Evolutionary conservation across 768 basidiomycete genomes (phyloP).

Genomic region (Roridomyces roridus): DNA sequence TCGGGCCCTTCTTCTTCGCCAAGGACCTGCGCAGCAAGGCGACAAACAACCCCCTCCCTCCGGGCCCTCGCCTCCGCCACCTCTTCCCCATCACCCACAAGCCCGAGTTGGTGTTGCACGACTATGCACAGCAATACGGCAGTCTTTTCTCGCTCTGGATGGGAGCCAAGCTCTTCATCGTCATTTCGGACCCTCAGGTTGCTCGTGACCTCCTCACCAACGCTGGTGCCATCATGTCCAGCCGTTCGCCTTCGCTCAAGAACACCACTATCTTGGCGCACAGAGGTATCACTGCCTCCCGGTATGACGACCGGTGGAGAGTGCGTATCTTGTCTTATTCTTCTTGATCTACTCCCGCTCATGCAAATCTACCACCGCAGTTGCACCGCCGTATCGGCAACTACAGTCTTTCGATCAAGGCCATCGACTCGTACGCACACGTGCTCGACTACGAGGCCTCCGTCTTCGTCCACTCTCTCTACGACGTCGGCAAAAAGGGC

Average conservation of each 20-base stretch:
- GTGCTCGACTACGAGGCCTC: slow-evolving; percentile 47
- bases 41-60: no score
- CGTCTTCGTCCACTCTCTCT: slow-evolving; percentile 45
- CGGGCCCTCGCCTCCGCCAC: no score
- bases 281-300: slow-evolving; percentile 39
- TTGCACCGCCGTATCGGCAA: slow-evolving; percentile 28
- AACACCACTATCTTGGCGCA: slow-evolving; percentile 39
- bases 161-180: slow-evolving; percentile 44
- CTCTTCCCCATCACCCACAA: slow-evolving; percentile 34
- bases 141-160: slow-evolving; percentile 43
- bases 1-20: no score
- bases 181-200: slow-evolving; percentile 40
- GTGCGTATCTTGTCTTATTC: no score
- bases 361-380: no score
- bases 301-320: slow-evolving; percentile 36
- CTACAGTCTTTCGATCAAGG: slow-evolving; percentile 14
- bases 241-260: slow-evolving; percentile 44
- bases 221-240: slow-evolving; percentile 42
- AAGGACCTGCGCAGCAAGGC: no score
- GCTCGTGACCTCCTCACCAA: slow-evolving; percentile 41
- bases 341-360: no score
- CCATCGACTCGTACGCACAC: slow-evolving; percentile 40
- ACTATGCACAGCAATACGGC: slow-evolving; percentile 41
- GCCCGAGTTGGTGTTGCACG: slow-evolving; percentile 38
- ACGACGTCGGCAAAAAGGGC: slow-evolving; percentile 38